These are phyloP conservation scores for Colletotrichum tropicale DNA, from an alignment of 2,329 filamentous ascomycete species.

Conservation along the genomic window DNA sequence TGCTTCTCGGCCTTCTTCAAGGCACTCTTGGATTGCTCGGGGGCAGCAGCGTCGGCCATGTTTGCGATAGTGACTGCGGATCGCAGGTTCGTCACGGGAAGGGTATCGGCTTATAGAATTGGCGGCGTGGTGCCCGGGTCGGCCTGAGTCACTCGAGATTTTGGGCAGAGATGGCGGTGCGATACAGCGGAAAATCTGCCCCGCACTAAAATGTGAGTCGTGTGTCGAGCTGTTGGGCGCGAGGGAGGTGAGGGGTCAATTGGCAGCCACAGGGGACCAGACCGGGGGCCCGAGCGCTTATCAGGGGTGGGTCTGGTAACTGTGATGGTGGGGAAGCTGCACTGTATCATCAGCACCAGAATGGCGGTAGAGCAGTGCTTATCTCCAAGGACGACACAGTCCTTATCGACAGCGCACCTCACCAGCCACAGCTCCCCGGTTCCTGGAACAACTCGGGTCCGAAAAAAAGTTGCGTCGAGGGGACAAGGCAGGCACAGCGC, in stretches of 20 bases:
- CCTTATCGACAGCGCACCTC: background rate
- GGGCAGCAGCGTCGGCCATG: conserved; percentile 24
- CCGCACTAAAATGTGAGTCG: conserved; percentile 21
- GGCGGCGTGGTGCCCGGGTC: conserved; percentile 10
- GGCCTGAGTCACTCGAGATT: conserved; percentile 20
- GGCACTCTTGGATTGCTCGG: conserved; percentile 62
- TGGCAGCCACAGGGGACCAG: conserved; percentile 9
- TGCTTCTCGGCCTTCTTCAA: conserved; percentile 71
- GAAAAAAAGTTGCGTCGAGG: conserved; percentile 24
- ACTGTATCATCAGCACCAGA: rapidly evolving
- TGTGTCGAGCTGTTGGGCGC: conserved; percentile 12
- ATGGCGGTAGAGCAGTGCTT: background rate
- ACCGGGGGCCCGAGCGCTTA: background rate
- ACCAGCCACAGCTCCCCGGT: conserved; percentile 21
- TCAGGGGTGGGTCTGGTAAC: background rate
- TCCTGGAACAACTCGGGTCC: conserved; percentile 22
- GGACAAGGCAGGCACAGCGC: conserved; percentile 17
- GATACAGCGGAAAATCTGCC: conserved; percentile 20
- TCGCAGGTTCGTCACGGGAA: conserved; percentile 8
- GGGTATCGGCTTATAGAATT: conserved; percentile 5
- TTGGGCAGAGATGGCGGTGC: conserved; percentile 18
- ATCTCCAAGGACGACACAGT: background rate
- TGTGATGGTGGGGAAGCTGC: background rate
- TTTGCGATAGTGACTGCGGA: conserved; percentile 6
- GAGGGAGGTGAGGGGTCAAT: conserved; percentile 19